Evolutionary conservation across 1,139 yeast genomes (phyloP).

Genomic region (Maudiozyma humilis): DNA sequence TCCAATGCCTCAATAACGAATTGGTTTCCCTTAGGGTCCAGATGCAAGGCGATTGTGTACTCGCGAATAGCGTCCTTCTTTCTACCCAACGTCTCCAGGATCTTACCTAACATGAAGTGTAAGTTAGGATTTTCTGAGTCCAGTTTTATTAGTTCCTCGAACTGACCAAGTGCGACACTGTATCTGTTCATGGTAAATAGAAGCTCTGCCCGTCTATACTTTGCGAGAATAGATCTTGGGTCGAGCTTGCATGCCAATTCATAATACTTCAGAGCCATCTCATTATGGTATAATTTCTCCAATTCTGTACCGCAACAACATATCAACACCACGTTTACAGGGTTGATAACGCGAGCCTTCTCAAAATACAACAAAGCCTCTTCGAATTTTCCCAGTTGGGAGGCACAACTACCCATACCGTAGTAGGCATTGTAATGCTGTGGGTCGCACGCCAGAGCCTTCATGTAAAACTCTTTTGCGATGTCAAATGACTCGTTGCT

Average conservation of each 20-base stretch:
- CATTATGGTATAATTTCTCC: conserved; percentile 63
- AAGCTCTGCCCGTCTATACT: conserved; percentile 83
- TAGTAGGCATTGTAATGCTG: conserved; percentile 92
- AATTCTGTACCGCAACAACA: conserved; percentile 94
- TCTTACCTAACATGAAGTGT: conserved; percentile 79
- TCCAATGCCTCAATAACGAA: conserved; percentile 81
- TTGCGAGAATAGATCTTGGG: conserved; percentile 77
- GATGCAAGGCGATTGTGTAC: conserved; percentile 79
- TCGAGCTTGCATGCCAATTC: conserved; percentile 77
- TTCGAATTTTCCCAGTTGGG: conserved; percentile 75
- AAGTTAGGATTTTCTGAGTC: conserved; percentile 96
- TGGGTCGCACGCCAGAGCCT: conserved; percentile 67
- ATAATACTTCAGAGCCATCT: conserved; percentile 73
- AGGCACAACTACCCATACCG: conserved; percentile 91
- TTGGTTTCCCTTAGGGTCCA: conserved; percentile 91
- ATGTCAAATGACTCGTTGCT: conserved; percentile 85
- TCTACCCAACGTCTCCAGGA: conserved; percentile 69
- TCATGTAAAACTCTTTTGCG: conserved; percentile 77
- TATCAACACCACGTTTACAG: conserved; percentile 78
- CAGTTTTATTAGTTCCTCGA: conserved; percentile 59
- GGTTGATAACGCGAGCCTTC: conserved; percentile 82
- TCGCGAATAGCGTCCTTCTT: conserved; percentile 75
- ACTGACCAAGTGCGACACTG: conserved; percentile 62
- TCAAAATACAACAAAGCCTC: conserved; percentile 83
- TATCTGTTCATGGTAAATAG: conserved; percentile 64